Evolutionary conservation across 176 grass and related monocot genomes (phyloP).

Genomic region (Rhynchospora tenuis): DNA sequence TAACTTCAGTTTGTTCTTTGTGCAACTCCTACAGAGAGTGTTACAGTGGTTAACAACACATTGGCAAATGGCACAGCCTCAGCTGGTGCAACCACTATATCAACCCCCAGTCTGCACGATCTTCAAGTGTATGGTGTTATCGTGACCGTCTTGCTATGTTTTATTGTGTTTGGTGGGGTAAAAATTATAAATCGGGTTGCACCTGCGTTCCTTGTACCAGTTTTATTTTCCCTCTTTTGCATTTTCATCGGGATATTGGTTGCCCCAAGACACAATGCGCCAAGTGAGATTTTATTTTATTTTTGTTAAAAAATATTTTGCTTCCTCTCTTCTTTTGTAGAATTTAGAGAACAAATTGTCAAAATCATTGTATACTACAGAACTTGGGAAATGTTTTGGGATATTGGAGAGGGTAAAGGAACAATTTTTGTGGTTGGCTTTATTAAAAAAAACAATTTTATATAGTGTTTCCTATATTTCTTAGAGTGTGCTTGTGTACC

Average conservation of each 20-base stretch:
- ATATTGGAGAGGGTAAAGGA: neutral
- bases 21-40: conserved; percentile 51
- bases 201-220: conserved; percentile 84
- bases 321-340: neutral
- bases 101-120: conserved; percentile 86
- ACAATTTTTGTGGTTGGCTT: neutral
- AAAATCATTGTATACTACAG: neutral
- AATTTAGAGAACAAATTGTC: neutral
- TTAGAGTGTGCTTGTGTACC: neutral
- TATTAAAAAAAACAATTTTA: neutral
- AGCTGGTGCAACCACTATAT: conserved; percentile 59
- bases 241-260: conserved; percentile 91
- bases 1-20: neutral
- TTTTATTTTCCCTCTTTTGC: conserved; percentile 87
- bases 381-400: neutral
- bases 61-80: conserved; percentile 58
- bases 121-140: conserved; percentile 95
- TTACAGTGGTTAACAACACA: conserved; percentile 76
- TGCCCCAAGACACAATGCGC: conserved; percentile 75
- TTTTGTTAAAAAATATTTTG: neutral
- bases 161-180: conserved; percentile 99
- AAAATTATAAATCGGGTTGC: conserved; percentile 98
- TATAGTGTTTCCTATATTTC: neutral
- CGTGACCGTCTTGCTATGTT: conserved; percentile 84
- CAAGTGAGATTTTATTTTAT: conserved; percentile 47